phyloP scores from a whole-genome alignment of 2,329 filamentous ascomycete species.

The Penicillium occitanis region DNA sequence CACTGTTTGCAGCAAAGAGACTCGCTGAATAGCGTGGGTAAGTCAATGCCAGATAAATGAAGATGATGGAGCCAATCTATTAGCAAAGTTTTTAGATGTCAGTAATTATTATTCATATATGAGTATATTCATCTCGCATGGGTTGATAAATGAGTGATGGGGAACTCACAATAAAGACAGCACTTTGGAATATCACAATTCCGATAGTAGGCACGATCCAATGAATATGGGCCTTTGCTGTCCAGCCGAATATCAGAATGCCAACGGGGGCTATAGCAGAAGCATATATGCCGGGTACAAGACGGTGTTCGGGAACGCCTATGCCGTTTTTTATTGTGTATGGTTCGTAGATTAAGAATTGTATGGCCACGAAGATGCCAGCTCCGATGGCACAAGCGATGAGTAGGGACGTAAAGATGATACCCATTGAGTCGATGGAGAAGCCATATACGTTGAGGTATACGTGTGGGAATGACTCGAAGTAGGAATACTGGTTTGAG shows the following conservation, averaged over 20 bases:
- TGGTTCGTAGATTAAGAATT: neutral
- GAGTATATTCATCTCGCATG: too few species aligned
- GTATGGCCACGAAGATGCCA: neutral
- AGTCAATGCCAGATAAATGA: neutral
- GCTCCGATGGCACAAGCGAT: neutral
- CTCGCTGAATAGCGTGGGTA: neutral
- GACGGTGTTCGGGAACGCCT: neutral
- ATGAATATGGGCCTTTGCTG: neutral
- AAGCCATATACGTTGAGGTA: neutral
- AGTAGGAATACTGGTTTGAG: neutral
- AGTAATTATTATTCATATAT: too few species aligned
- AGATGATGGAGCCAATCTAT: neutral
- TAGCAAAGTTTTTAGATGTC: neutral
- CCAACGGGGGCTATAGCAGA: neutral
- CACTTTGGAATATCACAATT: neutral
- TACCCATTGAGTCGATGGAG: neutral
- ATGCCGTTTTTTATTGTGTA: neutral
- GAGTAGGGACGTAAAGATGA: neutral
- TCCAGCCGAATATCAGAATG: neutral
- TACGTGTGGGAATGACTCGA: neutral
- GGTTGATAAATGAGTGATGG: too few species aligned
- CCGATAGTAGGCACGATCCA: neutral
- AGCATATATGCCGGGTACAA: neutral
- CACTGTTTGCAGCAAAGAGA: neutral
- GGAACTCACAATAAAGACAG: neutral